Percentiles rank a stretch among this genome's conserved stretches.
phyloP scores from a whole-genome alignment of 2,329 filamentous ascomycete species.

The Fusarium penzigii region DNA sequence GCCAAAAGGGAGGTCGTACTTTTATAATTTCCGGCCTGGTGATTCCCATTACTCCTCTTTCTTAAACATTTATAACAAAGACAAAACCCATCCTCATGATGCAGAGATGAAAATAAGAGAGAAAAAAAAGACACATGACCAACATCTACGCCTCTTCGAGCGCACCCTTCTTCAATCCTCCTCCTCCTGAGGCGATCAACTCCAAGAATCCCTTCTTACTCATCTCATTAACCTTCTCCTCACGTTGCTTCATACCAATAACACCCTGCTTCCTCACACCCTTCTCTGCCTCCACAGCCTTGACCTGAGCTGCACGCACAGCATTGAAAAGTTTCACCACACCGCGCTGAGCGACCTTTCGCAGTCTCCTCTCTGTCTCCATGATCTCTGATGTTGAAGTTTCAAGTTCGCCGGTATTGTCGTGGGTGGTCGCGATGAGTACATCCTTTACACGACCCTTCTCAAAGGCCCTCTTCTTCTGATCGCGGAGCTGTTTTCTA shows the following conservation, averaged over 20 bases:
- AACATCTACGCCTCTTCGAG: constrained; percentile 55
- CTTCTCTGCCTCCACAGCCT: constrained; percentile 75
- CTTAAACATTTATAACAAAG: constrained; percentile 6
- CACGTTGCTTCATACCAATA: constrained; percentile 75
- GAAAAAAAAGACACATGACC: constrained; percentile 15
- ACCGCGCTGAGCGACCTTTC: constrained; percentile 88
- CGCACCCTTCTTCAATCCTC: constrained; percentile 58
- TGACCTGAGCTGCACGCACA: constrained; percentile 87
- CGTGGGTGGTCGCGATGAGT: constrained; percentile 62
- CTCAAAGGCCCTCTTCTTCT: constrained; percentile 77
- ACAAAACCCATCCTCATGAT: constrained; percentile 1
- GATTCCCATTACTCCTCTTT: constrained; percentile 1
- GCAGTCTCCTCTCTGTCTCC: constrained; percentile 76
- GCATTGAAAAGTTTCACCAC: constrained; percentile 97
- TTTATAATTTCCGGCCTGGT: neutral
- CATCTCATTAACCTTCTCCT: constrained; percentile 93
- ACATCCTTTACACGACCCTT: constrained; percentile 90
- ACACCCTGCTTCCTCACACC: constrained; percentile 70
- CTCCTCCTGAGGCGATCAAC: constrained; percentile 71
- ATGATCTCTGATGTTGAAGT: constrained; percentile 55
- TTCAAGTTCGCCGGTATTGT: constrained; percentile 43
- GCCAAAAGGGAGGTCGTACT: neutral
- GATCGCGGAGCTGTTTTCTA: constrained; percentile 73
- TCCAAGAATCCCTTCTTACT: constrained; percentile 96
- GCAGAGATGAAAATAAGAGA: constrained; percentile 11